phyloP scores from a whole-genome alignment of 495 filamentous ascomycete species.

The Penicilliopsis zonata region DNA sequence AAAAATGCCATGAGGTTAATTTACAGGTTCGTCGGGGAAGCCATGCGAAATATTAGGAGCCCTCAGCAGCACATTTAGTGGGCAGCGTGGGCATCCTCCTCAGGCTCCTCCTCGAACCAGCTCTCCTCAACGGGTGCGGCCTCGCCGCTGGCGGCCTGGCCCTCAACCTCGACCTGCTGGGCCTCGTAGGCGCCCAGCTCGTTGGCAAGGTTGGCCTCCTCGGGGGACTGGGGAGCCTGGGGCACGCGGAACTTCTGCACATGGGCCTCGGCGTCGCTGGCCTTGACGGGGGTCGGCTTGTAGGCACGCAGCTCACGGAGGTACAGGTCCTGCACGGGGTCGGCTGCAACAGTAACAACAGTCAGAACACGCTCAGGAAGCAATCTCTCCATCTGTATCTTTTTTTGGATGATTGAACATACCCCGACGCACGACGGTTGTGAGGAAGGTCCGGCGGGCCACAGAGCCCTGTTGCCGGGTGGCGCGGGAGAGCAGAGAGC shows the following conservation, averaged over 20 bases:
- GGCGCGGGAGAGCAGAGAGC: conserved; percentile 68
- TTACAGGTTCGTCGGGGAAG: conserved; percentile 30
- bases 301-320: conserved; percentile 86
- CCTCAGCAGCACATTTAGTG: conserved; percentile 21
- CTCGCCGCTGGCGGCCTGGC: conserved; percentile 50
- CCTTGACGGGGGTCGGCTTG: conserved; percentile 76
- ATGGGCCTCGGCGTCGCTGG: conserved; percentile 75
- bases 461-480: conserved; percentile 57
- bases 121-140: conserved; percentile 48
- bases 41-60: conserved; percentile 14
- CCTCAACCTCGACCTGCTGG: conserved; percentile 90
- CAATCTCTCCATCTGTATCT: conserved; percentile 1
- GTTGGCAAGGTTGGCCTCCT: conserved; percentile 81
- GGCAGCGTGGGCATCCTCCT: conserved; percentile 37
- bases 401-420: conserved; percentile 8
- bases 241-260: conserved; percentile 80
- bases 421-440: conserved; percentile 30
- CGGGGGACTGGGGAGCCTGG: conserved; percentile 70
- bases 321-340: conserved; percentile 95
- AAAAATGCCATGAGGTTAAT: conserved; percentile 26
- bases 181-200: conserved; percentile 88
- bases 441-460: conserved; percentile 72
- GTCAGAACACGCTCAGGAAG: background rate
- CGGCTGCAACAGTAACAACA: conserved; percentile 46
- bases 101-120: conserved; percentile 58